phyloP scores from a whole-genome alignment of 768 basidiomycete genomes.

The Lactifluus rugatus region DNA sequence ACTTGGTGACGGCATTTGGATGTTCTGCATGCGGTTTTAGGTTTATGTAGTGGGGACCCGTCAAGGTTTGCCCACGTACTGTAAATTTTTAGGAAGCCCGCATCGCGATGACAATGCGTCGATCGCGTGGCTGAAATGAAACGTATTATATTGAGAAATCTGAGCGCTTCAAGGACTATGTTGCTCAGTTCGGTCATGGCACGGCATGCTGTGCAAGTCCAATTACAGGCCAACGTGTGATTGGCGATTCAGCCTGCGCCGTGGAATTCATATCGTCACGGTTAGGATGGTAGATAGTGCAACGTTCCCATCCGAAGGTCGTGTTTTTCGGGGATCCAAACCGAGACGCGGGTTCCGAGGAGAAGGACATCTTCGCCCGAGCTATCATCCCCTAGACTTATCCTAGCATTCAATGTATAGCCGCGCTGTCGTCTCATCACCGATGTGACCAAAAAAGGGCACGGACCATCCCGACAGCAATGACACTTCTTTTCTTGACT shows the following conservation, averaged over 20 bases:
- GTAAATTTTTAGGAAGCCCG: neutral
- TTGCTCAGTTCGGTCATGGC: neutral
- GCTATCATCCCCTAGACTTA: neutral
- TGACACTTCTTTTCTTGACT: neutral
- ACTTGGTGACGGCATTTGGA: neutral
- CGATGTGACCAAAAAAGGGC: neutral
- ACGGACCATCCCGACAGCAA: neutral
- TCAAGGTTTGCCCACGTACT: neutral
- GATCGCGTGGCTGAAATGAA: neutral
- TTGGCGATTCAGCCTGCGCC: neutral
- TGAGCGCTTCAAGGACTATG: neutral
- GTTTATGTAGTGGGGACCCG: neutral
- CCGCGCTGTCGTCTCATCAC: neutral
- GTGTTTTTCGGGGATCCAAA: neutral
- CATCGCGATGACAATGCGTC: neutral
- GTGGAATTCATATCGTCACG: too few relatives aligned
- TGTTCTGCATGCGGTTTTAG: neutral
- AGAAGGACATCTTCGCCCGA: constrained; percentile 1
- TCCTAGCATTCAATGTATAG: neutral
- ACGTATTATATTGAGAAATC: too few relatives aligned
- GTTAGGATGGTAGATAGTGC: too few relatives aligned
- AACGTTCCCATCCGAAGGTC: too few relatives aligned
- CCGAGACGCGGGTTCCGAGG: constrained; percentile 6
- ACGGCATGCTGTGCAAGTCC: neutral
- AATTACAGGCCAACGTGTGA: neutral